Conservation (phyloP, 2,329 filamentous ascomycete genomes). For the Kalmusia sp. region DNA sequence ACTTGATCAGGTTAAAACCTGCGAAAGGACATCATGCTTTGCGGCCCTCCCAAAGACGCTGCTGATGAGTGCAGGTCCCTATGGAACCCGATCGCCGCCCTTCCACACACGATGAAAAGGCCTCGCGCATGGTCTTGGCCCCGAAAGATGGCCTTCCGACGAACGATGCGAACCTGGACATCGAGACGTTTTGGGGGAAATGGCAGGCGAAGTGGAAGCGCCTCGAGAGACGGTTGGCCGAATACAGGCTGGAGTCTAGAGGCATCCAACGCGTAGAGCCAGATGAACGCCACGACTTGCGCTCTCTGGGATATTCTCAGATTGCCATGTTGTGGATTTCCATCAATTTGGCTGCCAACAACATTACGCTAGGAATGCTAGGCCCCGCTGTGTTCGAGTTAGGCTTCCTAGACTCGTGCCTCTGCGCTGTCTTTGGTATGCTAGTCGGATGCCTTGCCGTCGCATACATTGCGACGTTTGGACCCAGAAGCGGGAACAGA, state of each 20-base stretch:
- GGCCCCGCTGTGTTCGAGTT: constrained; percentile 66
- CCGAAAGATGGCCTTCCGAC: constrained; percentile 33
- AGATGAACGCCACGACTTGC: constrained; percentile 61
- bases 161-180: constrained; percentile 13
- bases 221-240: constrained; percentile 52
- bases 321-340: constrained; percentile 67
- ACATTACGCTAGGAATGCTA: constrained; percentile 69
- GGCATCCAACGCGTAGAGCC: constrained; percentile 66
- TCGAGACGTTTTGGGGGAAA: constrained; percentile 14
- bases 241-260: constrained; percentile 65
- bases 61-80: constrained; percentile 45
- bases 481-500: constrained; percentile 66
- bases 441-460: constrained; percentile 62
- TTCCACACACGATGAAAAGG: constrained; percentile 28
- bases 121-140: constrained; percentile 27
- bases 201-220: constrained; percentile 31
- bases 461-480: constrained; percentile 68
- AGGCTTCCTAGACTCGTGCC: constrained; percentile 63
- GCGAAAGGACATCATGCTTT: constrained; percentile 62
- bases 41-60: constrained; percentile 27
- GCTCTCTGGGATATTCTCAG: constrained; percentile 62
- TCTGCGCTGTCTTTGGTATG: constrained; percentile 65
- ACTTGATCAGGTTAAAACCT: constrained; percentile 63
- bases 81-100: constrained; percentile 27
- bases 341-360: constrained; percentile 69